Base-by-base conservation (phyloP, 495 filamentous ascomycete genomes). In the Rusavskia elegans region DNA sequence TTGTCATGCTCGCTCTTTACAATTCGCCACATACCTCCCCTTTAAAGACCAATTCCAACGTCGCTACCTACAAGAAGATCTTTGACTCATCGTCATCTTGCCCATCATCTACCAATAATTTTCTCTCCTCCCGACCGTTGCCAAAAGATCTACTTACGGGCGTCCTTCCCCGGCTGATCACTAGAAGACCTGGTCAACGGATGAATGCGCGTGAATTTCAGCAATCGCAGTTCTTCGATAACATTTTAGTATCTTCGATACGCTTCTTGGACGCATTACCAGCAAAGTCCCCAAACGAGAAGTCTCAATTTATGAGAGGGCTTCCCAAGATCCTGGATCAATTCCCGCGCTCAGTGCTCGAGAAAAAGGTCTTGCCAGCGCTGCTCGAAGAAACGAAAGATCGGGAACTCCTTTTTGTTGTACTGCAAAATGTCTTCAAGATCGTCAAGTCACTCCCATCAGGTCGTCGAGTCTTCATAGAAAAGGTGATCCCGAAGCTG, bases 371-470 rank as follows among this genome's bases (percentile, higher is more conserved):
- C 1, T 71, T 98, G 1, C 89, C 86, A 0, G 88, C 81, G 0
- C 64, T 98, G 23, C 67, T 97, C 14, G 93, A 98, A 42, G 93
- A 98, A 63, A 76, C 84, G 58, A 95, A 96, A 58, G 92, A 98
- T 59, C 83, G 80, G 19, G 88, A 92, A 40, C 71, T 95, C 0
- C 66, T 96, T 1, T 78, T 88, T 1, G 70, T 94, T 17, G 80
- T 96, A 41, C 65, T 98, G 27, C 85, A 89, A 50, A 95, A 95
- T 54, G 77, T 93, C 37, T 96, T 98, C 70, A 82, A 83, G 39
- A 92, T 97, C 42, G 76, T 93, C 49, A 73, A 77, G 20, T 71
- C 82, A 40, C 63, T 94, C 48, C 86, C 89, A 0, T 83, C 80
- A 32, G 84, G 83, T 5, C 82, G 77, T 53, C 78, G 88, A 50